Percentiles rank a stretch among this genome's conserved stretches.
Conservation (phyloP, 345 rosid species). For the Physaria fendleri region DNA sequence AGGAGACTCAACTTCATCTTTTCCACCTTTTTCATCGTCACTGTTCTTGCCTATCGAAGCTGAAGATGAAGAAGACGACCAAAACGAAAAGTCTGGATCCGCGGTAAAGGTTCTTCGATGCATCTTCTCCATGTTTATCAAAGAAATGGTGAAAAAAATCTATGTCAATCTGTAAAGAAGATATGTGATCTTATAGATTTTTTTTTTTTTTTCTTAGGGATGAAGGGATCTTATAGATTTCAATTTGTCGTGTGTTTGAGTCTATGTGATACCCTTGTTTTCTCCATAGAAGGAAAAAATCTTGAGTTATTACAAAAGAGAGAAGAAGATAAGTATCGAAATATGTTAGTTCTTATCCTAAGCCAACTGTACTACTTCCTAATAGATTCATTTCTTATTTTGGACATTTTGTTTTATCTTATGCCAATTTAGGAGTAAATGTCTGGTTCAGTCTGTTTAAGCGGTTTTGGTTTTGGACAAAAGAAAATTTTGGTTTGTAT, state of each 20-base stretch:
- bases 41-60: conserved; percentile 53
- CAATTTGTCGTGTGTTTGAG: too few relatives aligned
- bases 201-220: too few relatives aligned
- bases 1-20: conserved; percentile 48
- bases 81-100: conserved; percentile 18
- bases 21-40: conserved; percentile 35
- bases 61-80: conserved; percentile 25
- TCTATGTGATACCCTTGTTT: not conserved
- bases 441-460: too few relatives aligned
- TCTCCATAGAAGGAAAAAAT: not conserved
- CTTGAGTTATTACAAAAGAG: not conserved
- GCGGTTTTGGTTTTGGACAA: too few relatives aligned
- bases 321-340: not conserved
- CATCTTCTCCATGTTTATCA: conserved; percentile 16
- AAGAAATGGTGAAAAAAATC: not conserved
- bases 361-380: conserved; percentile 10
- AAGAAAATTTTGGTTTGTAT: too few relatives aligned
- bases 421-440: too few relatives aligned
- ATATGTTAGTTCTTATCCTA: conserved; percentile 9
- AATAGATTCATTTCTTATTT: not conserved
- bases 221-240: too few relatives aligned
- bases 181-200: not conserved
- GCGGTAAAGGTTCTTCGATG: not conserved
- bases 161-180: not conserved
- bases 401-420: not conserved